Evolutionary conservation across 495 filamentous ascomycete species (phyloP), one percentile per base, ranked within the genome.

Genomic region (Penicillium riverlandense): DNA sequence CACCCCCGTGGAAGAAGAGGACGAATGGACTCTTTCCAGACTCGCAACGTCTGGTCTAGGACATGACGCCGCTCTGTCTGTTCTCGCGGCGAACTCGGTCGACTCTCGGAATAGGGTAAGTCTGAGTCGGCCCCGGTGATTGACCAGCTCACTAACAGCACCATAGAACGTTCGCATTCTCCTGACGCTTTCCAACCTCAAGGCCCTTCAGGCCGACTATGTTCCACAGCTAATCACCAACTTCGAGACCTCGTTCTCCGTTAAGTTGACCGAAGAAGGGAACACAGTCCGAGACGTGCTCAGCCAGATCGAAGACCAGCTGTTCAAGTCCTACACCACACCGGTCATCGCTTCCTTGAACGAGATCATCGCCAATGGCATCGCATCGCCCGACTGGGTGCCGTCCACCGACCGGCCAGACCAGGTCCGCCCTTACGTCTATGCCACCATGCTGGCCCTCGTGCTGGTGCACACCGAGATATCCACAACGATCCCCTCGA

Each of bases 381-480:
- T 97, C 42, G 64, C 75, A 31, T 70, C 79, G 14, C 70, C 86
- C 0, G 63, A 72, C 49, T 97, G 91, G 91, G 67, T 75, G 1
- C 85, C 87, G 0, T 49, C 70, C 0, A 67, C 75, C 9, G 67
- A 63, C 44, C 80, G 82, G 16, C 89, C 91, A 2, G 76, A 74
- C 11, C 80, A 89, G 57, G 89, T 90, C 4, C 77, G 78, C 8
- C 83, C 89, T 0, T 98, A 97, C 61, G 79, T 97, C 45, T 96
- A 96, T 71, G 82, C 82, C 42, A 78, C 84, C 2, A 76, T 98
- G 22, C 76, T 97, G 34, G 65, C 67, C 6, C 79, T 98, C 28
- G 92, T 97, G 0, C 76, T 90, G 33, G 82, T 95, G 7, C 92
- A 98, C 70, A 85, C 87, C 1, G 90, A 97, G 62, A 87, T 97